phyloP scores from a whole-genome alignment of 179 eudicot species.

The Amaranthus tricolor region DNA sequence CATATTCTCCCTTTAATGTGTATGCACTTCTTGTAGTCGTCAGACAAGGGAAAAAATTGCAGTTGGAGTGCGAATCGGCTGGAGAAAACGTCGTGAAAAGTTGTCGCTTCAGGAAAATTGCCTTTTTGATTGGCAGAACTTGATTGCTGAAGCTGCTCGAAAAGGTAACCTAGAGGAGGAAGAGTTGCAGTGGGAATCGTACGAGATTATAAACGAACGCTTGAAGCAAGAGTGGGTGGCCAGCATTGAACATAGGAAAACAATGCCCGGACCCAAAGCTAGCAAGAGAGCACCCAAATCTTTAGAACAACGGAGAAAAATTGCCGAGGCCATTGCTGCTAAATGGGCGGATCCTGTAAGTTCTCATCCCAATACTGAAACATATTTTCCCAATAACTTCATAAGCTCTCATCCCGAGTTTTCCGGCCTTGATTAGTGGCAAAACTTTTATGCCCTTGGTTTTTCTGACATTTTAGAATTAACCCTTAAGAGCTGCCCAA shows the following conservation, averaged over 20 bases:
- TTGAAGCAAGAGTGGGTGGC: slow-evolving; percentile 66
- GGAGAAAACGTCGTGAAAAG: slow-evolving; percentile 71
- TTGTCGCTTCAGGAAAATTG: slow-evolving; percentile 66
- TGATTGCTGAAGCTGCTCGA: slow-evolving; percentile 73
- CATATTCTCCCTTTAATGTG: background rate
- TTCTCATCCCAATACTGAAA: background rate
- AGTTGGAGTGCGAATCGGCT: slow-evolving; percentile 65
- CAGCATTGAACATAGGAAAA: slow-evolving; percentile 61
- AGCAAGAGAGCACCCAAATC: slow-evolving; percentile 82
- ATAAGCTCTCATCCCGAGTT: too few species aligned
- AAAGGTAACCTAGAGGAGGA: slow-evolving; percentile 59
- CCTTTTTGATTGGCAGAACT: slow-evolving; percentile 69
- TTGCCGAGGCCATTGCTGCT: slow-evolving; percentile 79
- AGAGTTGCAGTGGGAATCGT: slow-evolving; percentile 87
- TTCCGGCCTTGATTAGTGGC: too few species aligned
- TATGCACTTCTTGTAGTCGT: slow-evolving; percentile 40
- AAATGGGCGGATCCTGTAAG: slow-evolving; percentile 98
- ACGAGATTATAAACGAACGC: slow-evolving; percentile 48
- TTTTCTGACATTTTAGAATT: too few species aligned
- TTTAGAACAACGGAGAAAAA: slow-evolving; percentile 73
- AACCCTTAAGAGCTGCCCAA: too few species aligned
- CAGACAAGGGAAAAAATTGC: slow-evolving; percentile 80
- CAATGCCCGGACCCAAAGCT: slow-evolving; percentile 36
- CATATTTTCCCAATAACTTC: too few species aligned
- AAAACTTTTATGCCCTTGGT: too few species aligned